Evolutionary conservation across 169 alveolate species (phyloP), one percentile per base, ranked within the genome.

Genomic region (Cryptosporidium muris): DNA sequence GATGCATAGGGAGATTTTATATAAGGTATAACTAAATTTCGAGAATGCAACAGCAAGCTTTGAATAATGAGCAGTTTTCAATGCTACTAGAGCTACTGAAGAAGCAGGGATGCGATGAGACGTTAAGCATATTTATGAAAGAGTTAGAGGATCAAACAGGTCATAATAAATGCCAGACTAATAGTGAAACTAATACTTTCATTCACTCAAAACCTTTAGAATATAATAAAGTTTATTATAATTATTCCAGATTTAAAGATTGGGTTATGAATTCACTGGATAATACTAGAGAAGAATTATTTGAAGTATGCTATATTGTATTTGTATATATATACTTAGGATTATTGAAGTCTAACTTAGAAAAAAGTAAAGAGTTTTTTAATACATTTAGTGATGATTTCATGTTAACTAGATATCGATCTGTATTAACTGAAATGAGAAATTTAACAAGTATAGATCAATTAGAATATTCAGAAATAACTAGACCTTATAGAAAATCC

Each of bases 241-340:
- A 74, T 25, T 74, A 74, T 53, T 56, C 67, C n/a, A 74, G 43
- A 42, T 74, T 74, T 42, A 74, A 68, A 58, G 51, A 74, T 60
- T 74, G 85, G 85, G 54, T 62, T 43, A 34, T 74, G 1, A 74
- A 74, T 14, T 74, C 85, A 11, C 16, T 74, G 14, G 54, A 66
- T 1, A 58, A 58, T 6, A 51, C 48, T 16, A 36, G 85, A 12
- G 68, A 74, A 11, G 85, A 74, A 42, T 63, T 74, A 25, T 38
- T 74, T 38, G 54, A 66, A 11, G 58, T 74, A 25, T 74, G 85
- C 43, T 74, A 58, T 58, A 14, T 74, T 56, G 66, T 74, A 0
- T 74, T 74, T 34, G 34, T 74, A 2, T 14, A 74, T 47, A 74
- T 58, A 4, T 74, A 49, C 49, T 54, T 38, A 8, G 60, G 43